A percentile compares a stretch with the other conserved stretches of the same genome.
These are phyloP conservation scores for Tagetes patula DNA, from an alignment of 129 eudicot species.

Conservation along the genomic window DNA sequence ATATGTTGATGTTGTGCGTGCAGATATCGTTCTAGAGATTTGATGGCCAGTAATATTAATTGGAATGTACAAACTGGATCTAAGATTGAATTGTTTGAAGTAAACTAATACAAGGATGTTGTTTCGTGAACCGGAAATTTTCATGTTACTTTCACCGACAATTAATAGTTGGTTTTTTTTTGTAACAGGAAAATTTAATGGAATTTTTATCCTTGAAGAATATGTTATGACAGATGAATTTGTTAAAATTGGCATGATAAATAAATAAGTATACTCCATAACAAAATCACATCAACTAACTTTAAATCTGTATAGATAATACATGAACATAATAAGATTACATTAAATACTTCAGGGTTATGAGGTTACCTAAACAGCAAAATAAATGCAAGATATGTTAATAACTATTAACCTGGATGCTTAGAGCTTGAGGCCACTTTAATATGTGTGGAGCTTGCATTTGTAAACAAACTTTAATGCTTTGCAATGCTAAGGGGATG, in stretches of 20 bases:
- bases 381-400: too few species aligned
- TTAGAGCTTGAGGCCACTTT: too few species aligned
- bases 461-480: too few species aligned
- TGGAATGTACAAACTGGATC: slow-evolving; percentile 34
- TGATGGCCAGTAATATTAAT: slow-evolving; percentile 34
- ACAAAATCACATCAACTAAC: too few species aligned
- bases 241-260: slow-evolving; percentile 14
- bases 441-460: too few species aligned
- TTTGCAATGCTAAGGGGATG: too few species aligned
- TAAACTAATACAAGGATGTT: slow-evolving; percentile 24
- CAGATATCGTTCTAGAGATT: slow-evolving; percentile 96
- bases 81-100: slow-evolving; percentile 17
- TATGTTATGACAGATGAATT: neutral
- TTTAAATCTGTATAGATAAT: too few species aligned
- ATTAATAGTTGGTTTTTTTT: slow-evolving; percentile 32
- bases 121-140: neutral
- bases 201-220: slow-evolving; percentile 29
- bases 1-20: slow-evolving; percentile 30
- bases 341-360: too few species aligned
- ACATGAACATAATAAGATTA: too few species aligned
- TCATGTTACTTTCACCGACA: slow-evolving; percentile 33
- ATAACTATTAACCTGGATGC: too few species aligned
- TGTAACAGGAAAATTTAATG: slow-evolving; percentile 19
- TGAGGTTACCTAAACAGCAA: too few species aligned
- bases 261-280: neutral